A percentile compares a stretch with the other conserved stretches of the same genome.
phyloP scores from a whole-genome alignment of 2,329 filamentous ascomycete genomes.

The Coniella vitis region DNA sequence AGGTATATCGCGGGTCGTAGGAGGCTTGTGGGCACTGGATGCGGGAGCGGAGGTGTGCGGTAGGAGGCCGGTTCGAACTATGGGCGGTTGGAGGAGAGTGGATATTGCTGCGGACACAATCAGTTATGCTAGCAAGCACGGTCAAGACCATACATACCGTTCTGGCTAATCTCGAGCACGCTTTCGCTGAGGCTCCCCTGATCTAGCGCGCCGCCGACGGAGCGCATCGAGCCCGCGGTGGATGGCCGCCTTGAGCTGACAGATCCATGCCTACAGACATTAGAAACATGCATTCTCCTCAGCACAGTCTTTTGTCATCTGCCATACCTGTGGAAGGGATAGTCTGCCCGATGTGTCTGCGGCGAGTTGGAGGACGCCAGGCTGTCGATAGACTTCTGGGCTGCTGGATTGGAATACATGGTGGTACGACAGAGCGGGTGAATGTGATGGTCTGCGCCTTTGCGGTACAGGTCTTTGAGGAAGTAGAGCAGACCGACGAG shows the following conservation, averaged over 20 bases:
- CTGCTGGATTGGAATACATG: conserved; percentile 54
- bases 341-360: conserved; percentile 44
- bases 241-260: conserved; percentile 59
- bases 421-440: conserved; percentile 20
- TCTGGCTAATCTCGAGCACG: conserved; percentile 68
- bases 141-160: conserved; percentile 48
- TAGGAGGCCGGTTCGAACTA: conserved; percentile 78
- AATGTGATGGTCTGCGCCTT: conserved; percentile 1
- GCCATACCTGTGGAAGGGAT: conserved; percentile 52
- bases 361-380: conserved; percentile 46
- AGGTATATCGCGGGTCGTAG: conserved; percentile 83
- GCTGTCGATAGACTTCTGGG: conserved; percentile 61
- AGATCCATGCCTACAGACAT: conserved; percentile 12
- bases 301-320: background rate
- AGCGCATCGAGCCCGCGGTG: conserved; percentile 79
- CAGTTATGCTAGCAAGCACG: conserved; percentile 2
- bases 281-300: background rate
- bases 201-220: conserved; percentile 78
- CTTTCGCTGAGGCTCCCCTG: conserved; percentile 48
- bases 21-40: conserved; percentile 71
- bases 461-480: conserved; percentile 7
- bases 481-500: conserved; percentile 7
- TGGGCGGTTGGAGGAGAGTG: conserved; percentile 84
- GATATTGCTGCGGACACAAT: conserved; percentile 62
- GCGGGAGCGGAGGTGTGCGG: conserved; percentile 66